Evolutionary conservation across 345 rosid species (phyloP), one percentile per base, ranked within the genome.

Genomic region (Salix udensis): DNA sequence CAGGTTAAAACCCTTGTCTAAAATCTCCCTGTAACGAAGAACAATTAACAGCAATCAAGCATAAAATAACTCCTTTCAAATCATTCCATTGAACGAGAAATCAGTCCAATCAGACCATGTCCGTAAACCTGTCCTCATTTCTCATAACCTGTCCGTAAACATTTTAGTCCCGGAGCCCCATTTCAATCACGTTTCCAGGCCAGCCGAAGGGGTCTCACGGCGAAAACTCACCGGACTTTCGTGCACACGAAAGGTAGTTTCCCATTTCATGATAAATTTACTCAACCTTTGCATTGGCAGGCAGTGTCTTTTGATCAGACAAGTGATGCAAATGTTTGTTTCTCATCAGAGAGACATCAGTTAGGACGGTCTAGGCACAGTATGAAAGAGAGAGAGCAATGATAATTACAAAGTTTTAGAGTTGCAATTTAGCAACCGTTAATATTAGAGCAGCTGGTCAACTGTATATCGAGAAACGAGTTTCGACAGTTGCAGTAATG

Each of bases 401-500:
- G 68, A 50, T 79, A 50, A 83, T 68, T 71, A 83, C 81, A 78
- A 73, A 76, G 64, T 66, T 40, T 13, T 46, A 39, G 34, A 72
- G 86, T 82, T 82, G 89, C 83, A 74, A 80, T 40, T 31, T n/a
- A 76, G 85, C 85, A 79, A 80, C 81, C 37, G 24, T 42, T 52
- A 68, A 52, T 70, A 55, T 26, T 53, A 55, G 7, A 40, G 76
- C 76, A 75, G 74, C 81, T 58, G 62, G 71, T 77, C 50, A 75
- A 68, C 73, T 78, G 82, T 76, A 72, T 71, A 70, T 65, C 48
- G 62, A 39, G 34, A 78, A 77, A 76, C 73, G 73, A 72, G 75
- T 73, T 80, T 73, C 74, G 81, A 31, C 74, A 78, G 87, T 74
- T 74, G 82, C 75, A 79, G 71, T 6, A 52, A 52, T n/a, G 70